phyloP scores from a whole-genome alignment of 441 rosid genomes.

The Omphalea diandra region DNA sequence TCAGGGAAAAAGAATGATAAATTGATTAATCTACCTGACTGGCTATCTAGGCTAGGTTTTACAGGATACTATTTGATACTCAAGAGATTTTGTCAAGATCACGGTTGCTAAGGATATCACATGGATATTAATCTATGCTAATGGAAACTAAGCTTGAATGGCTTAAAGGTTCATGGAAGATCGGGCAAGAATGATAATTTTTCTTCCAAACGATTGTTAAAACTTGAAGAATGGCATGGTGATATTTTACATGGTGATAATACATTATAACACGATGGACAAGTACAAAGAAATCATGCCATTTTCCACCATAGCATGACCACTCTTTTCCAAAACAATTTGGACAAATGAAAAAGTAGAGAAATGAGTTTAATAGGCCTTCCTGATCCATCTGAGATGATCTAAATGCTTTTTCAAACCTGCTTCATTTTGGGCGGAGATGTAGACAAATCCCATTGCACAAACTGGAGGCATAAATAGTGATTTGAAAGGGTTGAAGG shows the following conservation, averaged over 20 bases:
- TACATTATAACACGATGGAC: not conserved
- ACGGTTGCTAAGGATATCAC: not conserved
- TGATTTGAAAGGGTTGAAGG: not conserved
- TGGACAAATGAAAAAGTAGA: not conserved
- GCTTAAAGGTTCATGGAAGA: not conserved
- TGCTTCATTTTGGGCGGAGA: not conserved
- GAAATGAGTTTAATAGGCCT: not conserved
- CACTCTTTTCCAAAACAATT: not conserved
- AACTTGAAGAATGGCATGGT: not conserved
- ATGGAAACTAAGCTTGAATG: not conserved
- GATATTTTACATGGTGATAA: not conserved
- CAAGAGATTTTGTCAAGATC: not conserved
- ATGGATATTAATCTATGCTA: not conserved
- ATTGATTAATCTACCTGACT: not conserved
- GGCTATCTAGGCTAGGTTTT: too few species aligned
- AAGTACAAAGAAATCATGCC: not conserved
- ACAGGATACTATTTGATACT: not conserved
- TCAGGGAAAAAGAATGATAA: conserved; percentile 1
- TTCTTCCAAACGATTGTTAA: not conserved
- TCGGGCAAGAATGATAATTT: not conserved
- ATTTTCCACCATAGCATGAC: not conserved
- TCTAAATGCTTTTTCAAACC: not conserved
- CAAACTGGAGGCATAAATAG: not conserved
- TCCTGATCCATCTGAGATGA: not conserved
- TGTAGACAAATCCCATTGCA: not conserved